Evolutionary conservation across 2,329 filamentous ascomycete species (phyloP).

Genomic region (Cladosporium phlei): DNA sequence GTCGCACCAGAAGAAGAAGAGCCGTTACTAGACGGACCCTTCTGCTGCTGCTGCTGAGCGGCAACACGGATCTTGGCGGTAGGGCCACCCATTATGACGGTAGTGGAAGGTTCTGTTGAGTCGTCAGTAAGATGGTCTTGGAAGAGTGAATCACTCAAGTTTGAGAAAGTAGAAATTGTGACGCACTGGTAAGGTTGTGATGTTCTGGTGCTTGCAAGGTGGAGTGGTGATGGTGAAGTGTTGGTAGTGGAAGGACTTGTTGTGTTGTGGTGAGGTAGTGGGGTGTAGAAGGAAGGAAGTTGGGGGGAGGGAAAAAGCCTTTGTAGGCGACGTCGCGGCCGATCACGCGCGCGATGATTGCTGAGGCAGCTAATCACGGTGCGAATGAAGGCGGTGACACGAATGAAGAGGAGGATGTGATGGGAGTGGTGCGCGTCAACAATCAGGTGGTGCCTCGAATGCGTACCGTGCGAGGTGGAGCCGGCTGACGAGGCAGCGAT

Average conservation of each 20-base stretch:
- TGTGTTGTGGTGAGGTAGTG: constrained; percentile 5
- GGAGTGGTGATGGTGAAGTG: background rate
- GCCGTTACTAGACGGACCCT: constrained; percentile 17
- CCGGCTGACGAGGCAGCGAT: background rate
- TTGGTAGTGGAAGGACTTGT: constrained; percentile 6
- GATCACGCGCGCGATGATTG: background rate
- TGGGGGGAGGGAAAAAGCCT: constrained; percentile 1
- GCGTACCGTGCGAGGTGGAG: constrained; percentile 6
- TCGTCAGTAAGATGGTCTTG: no score
- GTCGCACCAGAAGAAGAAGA: constrained; percentile 22
- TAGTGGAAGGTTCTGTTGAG: background rate
- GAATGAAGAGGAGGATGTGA: background rate
- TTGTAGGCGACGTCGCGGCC: background rate
- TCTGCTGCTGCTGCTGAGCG: constrained; percentile 20
- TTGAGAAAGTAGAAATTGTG: no score
- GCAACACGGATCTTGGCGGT: constrained; percentile 32
- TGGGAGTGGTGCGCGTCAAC: background rate
- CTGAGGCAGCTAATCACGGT: background rate
- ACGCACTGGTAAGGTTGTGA: no score
- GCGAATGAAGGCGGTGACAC: background rate
- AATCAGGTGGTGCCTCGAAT: background rate
- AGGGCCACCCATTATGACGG: constrained; percentile 35
- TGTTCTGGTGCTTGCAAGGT: background rate
- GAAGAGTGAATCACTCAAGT: no score
- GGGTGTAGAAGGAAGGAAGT: constrained; percentile 1